Conservation (phyloP, 441 rosid genomes). For the Erodium moschatum region DNA sequence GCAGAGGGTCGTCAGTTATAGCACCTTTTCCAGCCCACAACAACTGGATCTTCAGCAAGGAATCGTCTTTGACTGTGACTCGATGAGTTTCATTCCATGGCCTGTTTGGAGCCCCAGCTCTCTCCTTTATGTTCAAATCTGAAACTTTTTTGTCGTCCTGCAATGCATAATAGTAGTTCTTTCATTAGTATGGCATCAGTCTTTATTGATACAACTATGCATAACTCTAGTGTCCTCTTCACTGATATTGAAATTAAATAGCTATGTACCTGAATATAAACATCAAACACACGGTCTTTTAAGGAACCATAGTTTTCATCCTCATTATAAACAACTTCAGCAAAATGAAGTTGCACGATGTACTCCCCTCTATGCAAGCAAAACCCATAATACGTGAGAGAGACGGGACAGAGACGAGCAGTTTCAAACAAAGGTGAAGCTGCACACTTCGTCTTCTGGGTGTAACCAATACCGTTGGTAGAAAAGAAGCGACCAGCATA, state of each 20-base stretch:
- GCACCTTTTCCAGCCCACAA: slow-evolving; percentile 1
- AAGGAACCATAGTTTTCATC: neutral
- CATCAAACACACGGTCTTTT: neutral
- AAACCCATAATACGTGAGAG: slow-evolving; percentile 1
- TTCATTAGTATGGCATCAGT: no score
- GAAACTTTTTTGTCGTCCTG: neutral
- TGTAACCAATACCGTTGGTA: neutral
- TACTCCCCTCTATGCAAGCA: neutral
- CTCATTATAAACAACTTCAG: neutral
- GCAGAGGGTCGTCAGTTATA: neutral
- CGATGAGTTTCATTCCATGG: slow-evolving; percentile 3
- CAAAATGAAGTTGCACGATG: slow-evolving; percentile 5
- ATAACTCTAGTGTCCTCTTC: no score
- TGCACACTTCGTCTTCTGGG: neutral
- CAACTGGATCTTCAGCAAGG: neutral
- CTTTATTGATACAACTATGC: no score
- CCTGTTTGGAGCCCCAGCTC: slow-evolving; percentile 6
- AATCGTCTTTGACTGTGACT: neutral
- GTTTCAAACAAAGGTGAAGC: slow-evolving; percentile 9
- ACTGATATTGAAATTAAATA: neutral
- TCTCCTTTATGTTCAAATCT: neutral
- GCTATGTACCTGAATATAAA: neutral
- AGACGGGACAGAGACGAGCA: slow-evolving; percentile 5
- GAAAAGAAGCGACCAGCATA: neutral
- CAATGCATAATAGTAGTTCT: neutral